phyloP scores from a whole-genome alignment of 768 basidiomycete species.

The Suillus fuscotomentosus region DNA sequence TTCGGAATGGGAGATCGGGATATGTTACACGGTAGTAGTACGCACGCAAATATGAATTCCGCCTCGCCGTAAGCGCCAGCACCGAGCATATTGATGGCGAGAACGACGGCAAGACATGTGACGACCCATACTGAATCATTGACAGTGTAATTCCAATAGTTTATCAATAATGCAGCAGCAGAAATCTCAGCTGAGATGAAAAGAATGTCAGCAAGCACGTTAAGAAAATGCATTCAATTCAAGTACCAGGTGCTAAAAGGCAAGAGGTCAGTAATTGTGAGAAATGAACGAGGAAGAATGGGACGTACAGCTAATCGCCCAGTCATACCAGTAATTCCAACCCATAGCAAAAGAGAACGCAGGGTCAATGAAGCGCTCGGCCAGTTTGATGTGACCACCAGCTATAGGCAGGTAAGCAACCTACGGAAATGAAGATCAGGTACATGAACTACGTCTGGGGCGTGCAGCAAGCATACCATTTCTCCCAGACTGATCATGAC shows the following conservation, averaged over 20 bases:
- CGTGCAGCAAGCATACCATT: slow-evolving; percentile 68
- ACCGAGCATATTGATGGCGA: slow-evolving; percentile 74
- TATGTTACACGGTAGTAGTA: not conserved
- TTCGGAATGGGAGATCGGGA: not conserved
- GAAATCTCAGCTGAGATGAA: slow-evolving; percentile 28
- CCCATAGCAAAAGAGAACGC: slow-evolving; percentile 61
- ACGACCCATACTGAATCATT: slow-evolving; percentile 80
- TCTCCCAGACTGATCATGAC: slow-evolving; percentile 69
- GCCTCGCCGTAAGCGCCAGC: slow-evolving; percentile 81
- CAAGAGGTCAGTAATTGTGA: slow-evolving; percentile 24
- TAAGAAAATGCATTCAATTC: not conserved
- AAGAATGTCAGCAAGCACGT: slow-evolving; percentile 3
- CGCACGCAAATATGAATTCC: slow-evolving; percentile 81
- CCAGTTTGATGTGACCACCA: slow-evolving; percentile 78
- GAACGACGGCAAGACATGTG: slow-evolving; percentile 71
- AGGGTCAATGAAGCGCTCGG: slow-evolving; percentile 80
- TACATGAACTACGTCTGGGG: slow-evolving; percentile 41
- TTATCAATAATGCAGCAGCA: slow-evolving; percentile 67
- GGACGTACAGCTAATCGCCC: slow-evolving; percentile 23
- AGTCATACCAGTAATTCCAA: slow-evolving; percentile 52
- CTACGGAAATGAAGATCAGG: slow-evolving; percentile 57
- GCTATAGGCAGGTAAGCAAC: slow-evolving; percentile 74
- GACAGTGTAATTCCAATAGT: slow-evolving; percentile 63
- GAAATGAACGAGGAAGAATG: not conserved
- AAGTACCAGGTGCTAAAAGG: not conserved